Base-by-base conservation (phyloP, 1,139 yeast species). In the Blastobotrys buckinghamii region DNA sequence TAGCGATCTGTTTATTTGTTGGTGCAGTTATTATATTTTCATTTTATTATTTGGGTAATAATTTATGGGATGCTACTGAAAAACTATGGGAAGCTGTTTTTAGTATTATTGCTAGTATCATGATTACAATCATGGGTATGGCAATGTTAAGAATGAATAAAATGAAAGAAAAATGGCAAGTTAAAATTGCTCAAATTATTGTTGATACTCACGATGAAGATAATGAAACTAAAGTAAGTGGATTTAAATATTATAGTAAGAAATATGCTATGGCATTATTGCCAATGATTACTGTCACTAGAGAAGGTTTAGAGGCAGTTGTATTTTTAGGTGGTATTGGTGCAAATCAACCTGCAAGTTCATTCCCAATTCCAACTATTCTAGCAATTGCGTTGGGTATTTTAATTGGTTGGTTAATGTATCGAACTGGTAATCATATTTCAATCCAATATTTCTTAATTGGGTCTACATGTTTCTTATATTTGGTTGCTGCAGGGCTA, bases 291-390 rank as follows among this genome's bases (percentile, higher is more conserved):
- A 88, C 96, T 19, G 84, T 88, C 45, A 73, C 88, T 53, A 79
- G 96, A 72, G 96, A 88, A 74, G 96, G 96, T 55, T 73, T 88
- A 55, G 96, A 88, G 72, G 96, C 95, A 2, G 92, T 88, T 45
- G 90, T 87, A 22, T 87, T 87, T 62, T 83, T 88, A 50, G 96
- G 96, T 38, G 96, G 96, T 61, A 86, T 89, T 39, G 95, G 95
- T 56, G 59, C 63, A 16, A 60, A 60, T 22, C 64, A 60, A 47
- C 69, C 72, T 2, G 71, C 82, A 45, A 68, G 76, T 17, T 73
- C 80, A 1, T 85, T 87, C 75, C 96, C 96, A 52, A 68, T 89
- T 56, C 92, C 96, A 12, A 95, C 87, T 42, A 69, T 87, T 52
- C 67, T 78, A 57, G 97, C 96, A 55, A 67, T 87, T 45, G 68